Conservation (phyloP, 2,329 filamentous ascomycete species). For the Mycosphaerella sp. region DNA sequence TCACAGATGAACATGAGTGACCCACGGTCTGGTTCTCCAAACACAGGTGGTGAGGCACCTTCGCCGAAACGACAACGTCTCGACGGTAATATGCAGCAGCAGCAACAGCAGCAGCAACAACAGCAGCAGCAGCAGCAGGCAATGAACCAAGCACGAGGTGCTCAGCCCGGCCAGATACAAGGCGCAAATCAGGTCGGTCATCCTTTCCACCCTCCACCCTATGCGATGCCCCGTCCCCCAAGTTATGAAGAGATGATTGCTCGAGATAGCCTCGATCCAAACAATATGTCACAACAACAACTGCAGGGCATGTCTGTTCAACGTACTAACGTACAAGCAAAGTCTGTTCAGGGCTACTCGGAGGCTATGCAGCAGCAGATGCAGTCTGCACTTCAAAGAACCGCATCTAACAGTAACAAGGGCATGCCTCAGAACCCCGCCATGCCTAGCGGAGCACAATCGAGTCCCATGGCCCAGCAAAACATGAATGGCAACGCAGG, state of each 20-base stretch:
- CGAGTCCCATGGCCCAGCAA: slow-evolving; percentile 31
- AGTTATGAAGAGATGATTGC: slow-evolving; percentile 38
- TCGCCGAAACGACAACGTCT: slow-evolving; percentile 87
- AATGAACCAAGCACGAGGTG: slow-evolving; percentile 35
- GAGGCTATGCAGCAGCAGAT: slow-evolving; percentile 78
- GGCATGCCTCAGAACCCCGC: slow-evolving; percentile 55
- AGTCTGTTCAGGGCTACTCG: slow-evolving; percentile 82
- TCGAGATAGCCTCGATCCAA: slow-evolving; percentile 67
- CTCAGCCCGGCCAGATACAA: slow-evolving; percentile 29
- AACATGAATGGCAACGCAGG: slow-evolving; percentile 63
- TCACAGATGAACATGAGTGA: slow-evolving; percentile 82
- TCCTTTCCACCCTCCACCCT: slow-evolving; percentile 21
- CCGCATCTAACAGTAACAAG: slow-evolving; percentile 61
- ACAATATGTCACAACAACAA: slow-evolving; percentile 66
- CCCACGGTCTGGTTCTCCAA: slow-evolving; percentile 70
- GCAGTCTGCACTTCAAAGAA: slow-evolving; percentile 66
- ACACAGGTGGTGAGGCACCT: slow-evolving; percentile 60
- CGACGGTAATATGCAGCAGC: slow-evolving; percentile 65
- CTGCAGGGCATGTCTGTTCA: slow-evolving; percentile 58
- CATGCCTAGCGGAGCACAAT: slow-evolving; percentile 43
- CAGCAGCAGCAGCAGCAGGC: slow-evolving; percentile 8
- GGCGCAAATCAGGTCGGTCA: slow-evolving; percentile 33
- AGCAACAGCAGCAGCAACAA: slow-evolving; percentile 36
- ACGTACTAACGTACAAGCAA: slow-evolving; percentile 60
- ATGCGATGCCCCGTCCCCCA: slow-evolving; percentile 16